Evolutionary conservation across 768 basidiomycete species (phyloP).

Genomic region (Hygrophoropsis aurantiaca): DNA sequence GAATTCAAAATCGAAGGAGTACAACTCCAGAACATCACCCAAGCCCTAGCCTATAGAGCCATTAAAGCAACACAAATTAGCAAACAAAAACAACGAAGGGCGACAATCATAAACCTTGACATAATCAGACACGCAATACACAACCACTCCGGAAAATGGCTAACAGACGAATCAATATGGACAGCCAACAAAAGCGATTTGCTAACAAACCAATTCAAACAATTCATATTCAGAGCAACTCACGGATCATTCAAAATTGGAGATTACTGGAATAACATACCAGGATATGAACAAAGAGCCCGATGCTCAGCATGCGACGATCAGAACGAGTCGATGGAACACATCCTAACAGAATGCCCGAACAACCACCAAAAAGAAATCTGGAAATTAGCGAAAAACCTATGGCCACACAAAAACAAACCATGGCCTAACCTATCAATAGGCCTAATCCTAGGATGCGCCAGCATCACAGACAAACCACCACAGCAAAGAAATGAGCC

Average conservation of each 20-base stretch:
- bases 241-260: conserved; percentile 24
- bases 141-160: not conserved
- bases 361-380: conserved; percentile 15
- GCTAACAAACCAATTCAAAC: conserved; percentile 6
- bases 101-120: conserved; percentile 5
- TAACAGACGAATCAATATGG: conserved; percentile 15
- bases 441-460: conserved; percentile 19
- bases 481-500: too few species aligned
- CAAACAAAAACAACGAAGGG: not conserved
- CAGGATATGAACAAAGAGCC: conserved; percentile 5
- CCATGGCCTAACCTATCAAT: conserved; percentile 10
- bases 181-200: too few species aligned
- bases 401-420: conserved; percentile 17
- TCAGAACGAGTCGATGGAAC: conserved; percentile 26
- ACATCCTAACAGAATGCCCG: conserved; percentile 28
- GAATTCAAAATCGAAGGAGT: conserved; percentile 12
- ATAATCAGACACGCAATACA: conserved; percentile 1
- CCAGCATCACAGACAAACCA: not conserved
- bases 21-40: conserved; percentile 12
- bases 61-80: not conserved
- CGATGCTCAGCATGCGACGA: conserved; percentile 13
- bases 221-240: conserved; percentile 24
- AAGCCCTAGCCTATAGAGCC: conserved; percentile 14
- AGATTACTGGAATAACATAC: conserved; percentile 24
- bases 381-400: conserved; percentile 20